Base-by-base conservation (phyloP, 2,329 filamentous ascomycete species). In the Paecilomyces variotii region DNA sequence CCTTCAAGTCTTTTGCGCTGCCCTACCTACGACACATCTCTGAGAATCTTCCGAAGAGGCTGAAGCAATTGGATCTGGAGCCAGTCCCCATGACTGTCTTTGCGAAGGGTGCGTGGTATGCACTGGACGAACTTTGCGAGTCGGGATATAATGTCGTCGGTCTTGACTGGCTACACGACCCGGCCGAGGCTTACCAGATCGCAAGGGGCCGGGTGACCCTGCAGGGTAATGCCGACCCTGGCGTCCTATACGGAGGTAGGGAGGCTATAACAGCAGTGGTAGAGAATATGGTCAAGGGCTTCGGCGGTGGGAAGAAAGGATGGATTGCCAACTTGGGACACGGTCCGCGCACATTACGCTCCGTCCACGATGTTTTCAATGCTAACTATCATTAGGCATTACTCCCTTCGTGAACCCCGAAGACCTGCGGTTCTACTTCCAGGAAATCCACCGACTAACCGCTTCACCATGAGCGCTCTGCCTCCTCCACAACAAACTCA, bases 311-410 rank as follows among this genome's bases (percentile, higher is more conserved):
- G 57, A 93, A 91, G 76, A 86, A 92, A 74, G 90, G 93, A 49
- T 99, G 94, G 93, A 97, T 99, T 66, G 91, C 90, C 54, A 99
- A 99, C 73, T 82, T 99, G 62, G 94, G 94, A 7, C 94, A 99
- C 72, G 94, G 94, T 90, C 28, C 9, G 57, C 50, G 53, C 55
- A n/a, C 3, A 57, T 19, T 57, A 53, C 61, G 24, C 57, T 61
- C 39, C n/a, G 10, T 34, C 39, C 39, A 9, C 7, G n/a, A 12
- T 49, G 35, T 54, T 56, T 45, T 64, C 62, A 52, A 68, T 62
- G 59, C 64, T 70, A 55, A 68, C 28, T 27, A 35, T 60, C 59
- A 58, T 60, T 67, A 94, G 90, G 91, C 61, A 91, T 99, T 63
- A 99, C 94, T 32, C 94, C 94, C 0, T 88, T 92, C 63, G 94